Percentiles rank a stretch among this genome's conserved stretches.
Evolutionary conservation across 2,329 filamentous ascomycete genomes (phyloP).

Genomic region (Hortaea sp.): DNA sequence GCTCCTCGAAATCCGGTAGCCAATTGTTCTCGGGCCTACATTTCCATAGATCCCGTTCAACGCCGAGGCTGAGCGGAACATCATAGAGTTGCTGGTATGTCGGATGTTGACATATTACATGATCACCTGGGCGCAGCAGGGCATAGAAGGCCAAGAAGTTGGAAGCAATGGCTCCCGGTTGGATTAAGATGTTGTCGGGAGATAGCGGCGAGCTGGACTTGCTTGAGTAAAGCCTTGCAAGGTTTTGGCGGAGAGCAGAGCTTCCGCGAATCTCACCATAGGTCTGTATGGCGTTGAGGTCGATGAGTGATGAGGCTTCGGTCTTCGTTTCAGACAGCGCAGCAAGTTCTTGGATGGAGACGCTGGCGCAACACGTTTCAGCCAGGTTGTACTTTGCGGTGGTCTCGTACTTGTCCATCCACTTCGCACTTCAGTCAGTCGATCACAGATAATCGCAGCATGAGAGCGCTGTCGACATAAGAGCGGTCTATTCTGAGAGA

Average conservation of each 20-base stretch:
- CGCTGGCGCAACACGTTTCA: conserved; percentile 67
- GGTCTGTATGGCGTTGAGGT: conserved; percentile 50
- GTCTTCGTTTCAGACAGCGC: conserved; percentile 48
- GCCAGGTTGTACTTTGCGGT: conserved; percentile 57
- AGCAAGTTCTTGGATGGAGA: conserved; percentile 60
- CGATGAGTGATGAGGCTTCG: conserved; percentile 32
- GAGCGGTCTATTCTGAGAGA: neutral
- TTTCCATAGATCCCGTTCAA: conserved; percentile 68
- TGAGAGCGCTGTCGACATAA: neutral
- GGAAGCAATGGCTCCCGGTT: conserved; percentile 71
- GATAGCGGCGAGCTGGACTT: conserved; percentile 39
- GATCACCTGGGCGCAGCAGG: conserved; percentile 62
- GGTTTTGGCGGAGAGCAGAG: conserved; percentile 49
- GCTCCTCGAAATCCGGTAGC: conserved; percentile 54
- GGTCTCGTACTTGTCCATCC: conserved; percentile 47
- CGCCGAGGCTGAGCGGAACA: conserved; percentile 63
- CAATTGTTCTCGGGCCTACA: conserved; percentile 55
- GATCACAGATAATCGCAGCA: neutral
- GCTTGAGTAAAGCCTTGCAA: conserved; percentile 56
- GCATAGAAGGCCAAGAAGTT: conserved; percentile 73
- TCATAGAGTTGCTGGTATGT: conserved; percentile 79
- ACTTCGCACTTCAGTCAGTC: conserved; percentile 27
- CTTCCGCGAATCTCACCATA: conserved; percentile 68
- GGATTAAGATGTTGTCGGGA: conserved; percentile 61
- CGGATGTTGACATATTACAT: conserved; percentile 78